Evolutionary conservation across 1,284 basidiomycete genomes (phyloP), one percentile per base, ranked within the genome.

Genomic region (Ceratobasidium sp.): DNA sequence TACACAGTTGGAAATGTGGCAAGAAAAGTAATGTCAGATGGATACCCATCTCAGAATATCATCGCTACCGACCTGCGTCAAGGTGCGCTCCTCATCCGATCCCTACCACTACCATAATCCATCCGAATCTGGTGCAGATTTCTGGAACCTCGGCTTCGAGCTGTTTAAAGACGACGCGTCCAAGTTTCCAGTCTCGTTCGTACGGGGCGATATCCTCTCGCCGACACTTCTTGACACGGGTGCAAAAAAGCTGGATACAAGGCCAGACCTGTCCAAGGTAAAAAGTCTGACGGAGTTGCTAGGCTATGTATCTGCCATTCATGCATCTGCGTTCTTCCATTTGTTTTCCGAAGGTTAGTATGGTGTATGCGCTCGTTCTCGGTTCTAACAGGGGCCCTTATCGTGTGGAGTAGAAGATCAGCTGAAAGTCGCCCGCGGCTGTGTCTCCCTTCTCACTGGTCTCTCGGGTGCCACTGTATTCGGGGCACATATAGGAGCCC

Each of bases 281-380:
- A 83, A 78, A 3, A 81, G 81, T 11, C 81, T 88, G 46, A 85
- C 81, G 16, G 83, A 83, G 0, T 82, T 88, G 0, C 83, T 82
- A 59, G 84, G 85, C 5, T 82, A 83, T 66, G 79, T 86, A 49
- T 84, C 85, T 11, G 84, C 82, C 14, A 85, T 88, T 46, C 84
- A 86, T 77, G 82, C 84, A 2, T 84, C 84, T 14, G 79, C 83
- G 0, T 83, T 88, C 78, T 88, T 88, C 80, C 86, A 88, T 77
- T 81, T 88, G 27, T 88, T 88, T 79, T 76, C 80, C 65, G 82
- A 86, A 59, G 68, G 68, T 71, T 1, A 43, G 54, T 37, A 5
- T 24, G 34, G 7, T 41, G 6, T 53, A 53, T 59, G 31, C 29
- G 56, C 24, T 46, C 1, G 16, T 8, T 62, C 22, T n/a, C 2